phyloP scores from a whole-genome alignment of 257 asterid genomes.

The Solanum sitiens region DNA sequence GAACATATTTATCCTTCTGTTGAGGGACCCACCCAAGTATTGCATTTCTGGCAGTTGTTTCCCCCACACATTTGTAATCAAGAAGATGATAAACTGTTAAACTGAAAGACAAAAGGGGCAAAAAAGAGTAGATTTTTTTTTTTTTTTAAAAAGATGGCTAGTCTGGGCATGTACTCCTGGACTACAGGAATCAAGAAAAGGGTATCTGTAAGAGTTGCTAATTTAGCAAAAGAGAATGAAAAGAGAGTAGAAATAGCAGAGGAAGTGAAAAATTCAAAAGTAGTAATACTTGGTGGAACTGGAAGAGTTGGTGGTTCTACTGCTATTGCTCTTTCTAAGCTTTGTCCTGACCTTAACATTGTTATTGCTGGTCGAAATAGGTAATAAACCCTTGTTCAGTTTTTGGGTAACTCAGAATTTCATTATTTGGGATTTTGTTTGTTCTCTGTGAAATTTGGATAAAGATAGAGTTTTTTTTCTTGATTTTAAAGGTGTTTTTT shows the following conservation, averaged over 20 bases:
- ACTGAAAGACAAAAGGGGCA: not conserved
- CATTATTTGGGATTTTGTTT: not conserved
- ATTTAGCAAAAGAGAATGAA: conserved; percentile 12
- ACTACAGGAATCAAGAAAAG: conserved; percentile 10
- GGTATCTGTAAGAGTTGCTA: conserved; percentile 15
- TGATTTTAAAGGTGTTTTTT: not conserved
- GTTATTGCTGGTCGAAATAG: conserved; percentile 76
- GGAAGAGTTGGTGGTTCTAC: conserved; percentile 99
- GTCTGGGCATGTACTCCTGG: conserved; percentile 36
- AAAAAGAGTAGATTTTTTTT: not conserved
- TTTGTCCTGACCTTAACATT: conserved; percentile 59
- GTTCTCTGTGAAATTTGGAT: not conserved
- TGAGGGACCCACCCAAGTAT: not conserved
- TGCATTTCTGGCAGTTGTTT: not conserved
- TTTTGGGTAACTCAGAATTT: not conserved
- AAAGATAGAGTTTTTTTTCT: not conserved
- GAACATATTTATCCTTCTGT: not conserved
- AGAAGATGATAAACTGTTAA: not conserved
- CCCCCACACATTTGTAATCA: not conserved
- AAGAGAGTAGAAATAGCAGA: conserved; percentile 37
- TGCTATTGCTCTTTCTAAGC: conserved; percentile 64
- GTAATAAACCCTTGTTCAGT: conserved; percentile 12
- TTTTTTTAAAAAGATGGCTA: conserved; percentile 18
- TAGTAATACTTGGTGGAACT: conserved; percentile 82
- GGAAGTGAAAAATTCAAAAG: conserved; percentile 42